phyloP scores from a whole-genome alignment of 73 alveolate species.

The Breviolum minutum region DNA sequence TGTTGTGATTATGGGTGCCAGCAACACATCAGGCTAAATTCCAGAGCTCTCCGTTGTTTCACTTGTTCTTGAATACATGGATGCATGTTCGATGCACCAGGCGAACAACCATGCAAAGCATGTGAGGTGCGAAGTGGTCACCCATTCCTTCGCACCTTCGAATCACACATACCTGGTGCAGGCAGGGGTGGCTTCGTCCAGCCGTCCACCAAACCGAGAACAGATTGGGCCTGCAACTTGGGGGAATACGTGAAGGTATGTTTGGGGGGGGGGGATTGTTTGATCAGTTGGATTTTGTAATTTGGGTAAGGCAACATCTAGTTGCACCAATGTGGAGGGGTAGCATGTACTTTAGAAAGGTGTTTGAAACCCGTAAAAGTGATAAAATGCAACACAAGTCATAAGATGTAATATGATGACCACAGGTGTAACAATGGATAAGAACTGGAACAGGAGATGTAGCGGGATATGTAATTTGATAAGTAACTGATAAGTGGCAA shows the following conservation, averaged over 20 bases:
- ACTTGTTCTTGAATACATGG: not conserved
- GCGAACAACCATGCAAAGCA: not conserved
- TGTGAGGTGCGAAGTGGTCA: not conserved
- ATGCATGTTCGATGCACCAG: not conserved
- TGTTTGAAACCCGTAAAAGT: too few species aligned
- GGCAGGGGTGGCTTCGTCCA: not conserved
- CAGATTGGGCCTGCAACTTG: not conserved
- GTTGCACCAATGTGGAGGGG: too few species aligned
- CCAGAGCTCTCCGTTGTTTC: not conserved
- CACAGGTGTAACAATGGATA: too few species aligned
- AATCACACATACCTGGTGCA: not conserved
- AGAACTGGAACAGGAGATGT: too few species aligned
- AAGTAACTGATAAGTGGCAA: too few species aligned
- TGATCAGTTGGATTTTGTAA: too few species aligned
- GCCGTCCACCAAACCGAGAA: slow-evolving; percentile 14
- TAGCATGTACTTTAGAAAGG: too few species aligned
- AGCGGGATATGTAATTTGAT: too few species aligned
- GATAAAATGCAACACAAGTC: too few species aligned
- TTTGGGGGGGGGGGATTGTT: too few species aligned
- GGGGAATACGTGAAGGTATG: not conserved
- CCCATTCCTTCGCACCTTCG: not conserved
- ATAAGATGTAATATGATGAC: too few species aligned
- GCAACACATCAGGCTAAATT: not conserved
- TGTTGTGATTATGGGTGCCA: not conserved
- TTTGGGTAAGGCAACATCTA: too few species aligned